Percentiles rank a stretch among this genome's conserved stretches.
These are phyloP conservation scores for Coprinopsis sp. DNA, from an alignment of 768 basidiomycete species.

Conservation along the genomic window DNA sequence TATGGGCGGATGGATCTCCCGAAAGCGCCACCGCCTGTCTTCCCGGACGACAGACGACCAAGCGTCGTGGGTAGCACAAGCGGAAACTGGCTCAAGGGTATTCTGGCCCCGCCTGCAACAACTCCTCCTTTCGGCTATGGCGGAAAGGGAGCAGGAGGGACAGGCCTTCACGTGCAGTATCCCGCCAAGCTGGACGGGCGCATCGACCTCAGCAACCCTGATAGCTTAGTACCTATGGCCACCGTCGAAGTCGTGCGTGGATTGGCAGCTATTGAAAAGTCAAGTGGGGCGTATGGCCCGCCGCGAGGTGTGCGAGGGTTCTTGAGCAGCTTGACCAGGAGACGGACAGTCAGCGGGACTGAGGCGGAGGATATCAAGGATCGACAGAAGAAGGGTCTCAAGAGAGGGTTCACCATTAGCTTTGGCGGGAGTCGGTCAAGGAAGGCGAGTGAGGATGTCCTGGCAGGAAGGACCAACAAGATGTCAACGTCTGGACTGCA, in stretches of 20 bases:
- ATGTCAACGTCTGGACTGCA: neutral
- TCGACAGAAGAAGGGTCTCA: constrained; percentile 1
- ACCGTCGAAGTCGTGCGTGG: constrained; percentile 76
- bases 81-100: too few relatives aligned
- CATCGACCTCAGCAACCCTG: too few relatives aligned
- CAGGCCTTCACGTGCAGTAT: too few relatives aligned
- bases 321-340: constrained; percentile 10
- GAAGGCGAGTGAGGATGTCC: constrained; percentile 15
- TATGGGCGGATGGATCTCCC: constrained; percentile 10
- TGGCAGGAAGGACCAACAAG: neutral
- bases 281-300: constrained; percentile 12
- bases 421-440: constrained; percentile 1
- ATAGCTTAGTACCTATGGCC: too few relatives aligned
- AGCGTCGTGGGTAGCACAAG: too few relatives aligned
- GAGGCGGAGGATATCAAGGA: constrained; percentile 7
- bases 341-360: constrained; percentile 13
- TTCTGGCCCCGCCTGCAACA: too few relatives aligned
- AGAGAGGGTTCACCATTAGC: neutral
- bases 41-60: too few relatives aligned
- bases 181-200: too few relatives aligned
- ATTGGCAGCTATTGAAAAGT: constrained; percentile 23
- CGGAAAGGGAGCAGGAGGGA: too few relatives aligned
- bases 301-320: neutral
- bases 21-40: constrained; percentile 11
- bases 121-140: too few relatives aligned